Base-by-base conservation (phyloP, 2,329 filamentous ascomycete species). In the Diplocarpon mali region DNA sequence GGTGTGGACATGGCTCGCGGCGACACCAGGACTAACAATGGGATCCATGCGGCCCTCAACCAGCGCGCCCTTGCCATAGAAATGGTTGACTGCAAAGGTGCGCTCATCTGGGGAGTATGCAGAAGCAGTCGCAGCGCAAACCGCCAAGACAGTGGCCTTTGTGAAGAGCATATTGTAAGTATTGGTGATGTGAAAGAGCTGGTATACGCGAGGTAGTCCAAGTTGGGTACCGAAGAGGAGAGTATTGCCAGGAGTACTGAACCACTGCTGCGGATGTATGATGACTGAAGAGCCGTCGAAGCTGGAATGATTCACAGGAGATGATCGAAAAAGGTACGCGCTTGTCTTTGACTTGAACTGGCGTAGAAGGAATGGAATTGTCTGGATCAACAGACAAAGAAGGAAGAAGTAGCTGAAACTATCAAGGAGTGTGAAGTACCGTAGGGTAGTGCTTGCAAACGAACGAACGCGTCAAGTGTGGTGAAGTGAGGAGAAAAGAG, bases 11-110 rank as follows among this genome's bases (percentile, higher is more conserved):
- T 95, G 88, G 47, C 69, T 62, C 5, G 80, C 75, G 28, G 76
- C 53, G 20, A 59, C 57, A 44, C 78, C 80, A 1, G 75, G 75
- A 49, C 76, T 72, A 52, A 92, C 70, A 46, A 95, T 71, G 24
- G 87, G 87, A 60, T 95, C 87, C 38, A 94, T 69, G 47, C 85
- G 78, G 40, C 76, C 76, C 40, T 70, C 67, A 39, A 73, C 74
- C 54, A 80, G 69, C 56, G 80, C 74, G 35, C 73, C 70, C 53
- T 76, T 69, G 58, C 79, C 80, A 60, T 76, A 76, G 69, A 86
- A 85, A 57, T 74, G 78, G 60, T 85, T 73, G 59, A 85, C 83
- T 43, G 80, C 80, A 55, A 83, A 77, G 35, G 76, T 77, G 45
- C 72, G 67, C 3, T 51, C 38, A 40, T 44, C 50, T n/a, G 50